Evolutionary conservation across 2,329 filamentous ascomycete genomes (phyloP), one percentile per base, ranked within the genome.

Genomic region (Fusarium sp.): DNA sequence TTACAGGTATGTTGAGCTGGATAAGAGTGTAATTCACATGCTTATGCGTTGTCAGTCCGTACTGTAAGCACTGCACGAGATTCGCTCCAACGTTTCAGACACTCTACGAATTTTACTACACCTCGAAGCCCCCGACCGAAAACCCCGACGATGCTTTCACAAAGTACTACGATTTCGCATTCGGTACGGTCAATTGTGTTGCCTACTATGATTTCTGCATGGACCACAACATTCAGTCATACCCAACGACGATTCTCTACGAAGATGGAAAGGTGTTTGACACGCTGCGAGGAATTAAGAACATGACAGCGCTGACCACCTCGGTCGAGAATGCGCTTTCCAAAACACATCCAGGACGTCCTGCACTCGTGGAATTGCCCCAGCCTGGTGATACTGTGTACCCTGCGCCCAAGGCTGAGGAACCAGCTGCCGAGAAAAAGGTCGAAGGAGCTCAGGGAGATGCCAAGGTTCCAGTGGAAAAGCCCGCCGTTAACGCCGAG

Each of bases 71-170:
- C 82, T 98, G 95, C 85, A 88, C 88, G 81, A 86, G 88, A 56
- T 93, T 94, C 79, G 94, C 94, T 59, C 96, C 96, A 13, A 92
- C 90, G 57, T 98, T 91, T 87, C 95, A 98, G 83, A 98, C 95
- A 10, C 83, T 96, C 20, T 98, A 98, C 87, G 96, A 99, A 84
- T 98, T 92, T 83, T 99, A 98, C 85, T 86, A 94, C 85, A 98
- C 95, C 42, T 96, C 94, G 42, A 92, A 94, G 78, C 92, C 93
- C 22, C 84, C 92, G 81, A 77, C 86, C 84, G 77, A 85, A 82
- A 75, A 89, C 84, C 83, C 88, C 84, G 77, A 89, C 84, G 84
- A 87, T 45, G 83, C 84, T 34, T 98, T 98, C 79, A 91, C 91
- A 38, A 87, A 91, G 62, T 96, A 91, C 82, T 98, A 98, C 83